These are phyloP conservation scores for Candida sonorensis DNA, from an alignment of 805 yeast species.

Conservation along the genomic window DNA sequence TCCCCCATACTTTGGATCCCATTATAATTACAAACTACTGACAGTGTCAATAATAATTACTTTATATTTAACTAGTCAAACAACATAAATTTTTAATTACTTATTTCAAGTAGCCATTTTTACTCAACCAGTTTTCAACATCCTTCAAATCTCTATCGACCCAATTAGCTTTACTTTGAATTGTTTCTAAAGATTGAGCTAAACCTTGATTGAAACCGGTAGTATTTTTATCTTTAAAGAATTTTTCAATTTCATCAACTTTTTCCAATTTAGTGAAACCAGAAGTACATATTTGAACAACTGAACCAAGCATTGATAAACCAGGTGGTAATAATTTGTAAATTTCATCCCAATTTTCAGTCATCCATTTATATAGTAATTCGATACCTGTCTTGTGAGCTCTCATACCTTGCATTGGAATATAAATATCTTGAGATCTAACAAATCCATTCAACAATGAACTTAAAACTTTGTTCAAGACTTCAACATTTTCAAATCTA, in stretches of 20 bases:
- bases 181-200: conserved; percentile 50
- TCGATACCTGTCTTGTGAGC: conserved; percentile 58
- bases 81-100: no score
- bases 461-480: conserved; percentile 33
- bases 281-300: conserved; percentile 53
- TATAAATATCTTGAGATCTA: conserved; percentile 38
- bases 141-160: conserved; percentile 39
- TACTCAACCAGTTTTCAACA: conserved; percentile 40
- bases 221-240: conserved; percentile 43
- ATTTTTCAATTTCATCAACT: conserved; percentile 35
- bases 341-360: conserved; percentile 63
- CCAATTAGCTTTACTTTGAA: conserved; percentile 50
- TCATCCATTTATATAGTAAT: conserved; percentile 67
- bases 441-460: conserved; percentile 63
- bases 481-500: conserved; percentile 30
- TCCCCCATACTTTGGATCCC: no score
- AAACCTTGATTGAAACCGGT: conserved; percentile 55
- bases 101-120: conserved; percentile 18
- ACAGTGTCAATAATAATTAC: no score
- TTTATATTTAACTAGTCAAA: no score
- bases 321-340: conserved; percentile 71
- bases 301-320: conserved; percentile 68
- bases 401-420: conserved; percentile 72
- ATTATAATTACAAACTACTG: no score
- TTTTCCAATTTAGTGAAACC: conserved; percentile 34